Evolutionary conservation across 2,329 filamentous ascomycete genomes (phyloP).

Genomic region (Chrysoporthe puriensis): DNA sequence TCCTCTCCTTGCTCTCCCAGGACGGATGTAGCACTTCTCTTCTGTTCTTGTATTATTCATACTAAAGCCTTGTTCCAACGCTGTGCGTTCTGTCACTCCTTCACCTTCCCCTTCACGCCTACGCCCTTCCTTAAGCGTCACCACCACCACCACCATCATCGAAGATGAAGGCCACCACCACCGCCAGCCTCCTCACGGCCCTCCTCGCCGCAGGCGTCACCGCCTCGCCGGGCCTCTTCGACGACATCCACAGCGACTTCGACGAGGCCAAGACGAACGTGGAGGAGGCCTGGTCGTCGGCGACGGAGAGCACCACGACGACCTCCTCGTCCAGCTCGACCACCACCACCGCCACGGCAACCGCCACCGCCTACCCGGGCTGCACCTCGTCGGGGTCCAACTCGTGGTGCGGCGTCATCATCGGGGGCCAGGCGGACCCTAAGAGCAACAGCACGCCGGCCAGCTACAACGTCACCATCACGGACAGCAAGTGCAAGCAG

Average conservation of each 20-base stretch:
- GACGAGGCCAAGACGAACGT: constrained; percentile 3
- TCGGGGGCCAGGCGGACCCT: background rate
- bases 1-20: constrained; percentile 5
- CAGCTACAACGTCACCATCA: constrained; percentile 15
- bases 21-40: constrained; percentile 1
- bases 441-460: background rate
- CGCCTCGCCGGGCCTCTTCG: constrained; percentile 10
- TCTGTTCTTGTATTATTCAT: background rate
- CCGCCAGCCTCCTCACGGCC: background rate
- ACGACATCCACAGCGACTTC: constrained; percentile 14
- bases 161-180: constrained; percentile 6
- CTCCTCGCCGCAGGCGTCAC: constrained; percentile 6
- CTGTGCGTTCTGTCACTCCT: constrained; percentile 6
- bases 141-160: background rate
- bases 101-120: background rate
- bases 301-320: background rate
- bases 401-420: constrained; percentile 7
- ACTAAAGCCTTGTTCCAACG: background rate
- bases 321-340: background rate
- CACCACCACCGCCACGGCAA: background rate
- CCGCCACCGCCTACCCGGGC: constrained; percentile 7
- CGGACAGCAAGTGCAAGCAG: constrained; percentile 10
- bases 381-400: background rate
- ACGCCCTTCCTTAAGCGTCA: background rate
- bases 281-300: constrained; percentile 10